Conservation (phyloP, 148 eudicot genomes). For the Cornus florida region DNA sequence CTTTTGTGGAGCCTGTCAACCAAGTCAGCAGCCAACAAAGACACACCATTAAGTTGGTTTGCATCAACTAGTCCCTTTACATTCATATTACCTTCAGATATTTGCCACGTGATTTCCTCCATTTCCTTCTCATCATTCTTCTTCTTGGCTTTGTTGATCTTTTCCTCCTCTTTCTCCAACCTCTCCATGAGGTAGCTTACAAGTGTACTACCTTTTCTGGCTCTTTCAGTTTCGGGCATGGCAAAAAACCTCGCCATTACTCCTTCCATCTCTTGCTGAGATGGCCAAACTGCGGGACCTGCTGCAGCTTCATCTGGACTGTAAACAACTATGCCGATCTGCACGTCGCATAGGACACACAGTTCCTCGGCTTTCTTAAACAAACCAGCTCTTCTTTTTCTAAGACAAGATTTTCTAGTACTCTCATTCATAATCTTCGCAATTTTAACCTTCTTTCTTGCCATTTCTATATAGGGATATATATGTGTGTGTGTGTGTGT, state of each 20-base stretch:
- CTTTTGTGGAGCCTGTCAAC: not conserved
- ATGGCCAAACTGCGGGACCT: constrained; percentile 11
- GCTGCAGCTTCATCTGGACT: not conserved
- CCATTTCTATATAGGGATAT: not conserved
- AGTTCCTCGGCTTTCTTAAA: constrained; percentile 29
- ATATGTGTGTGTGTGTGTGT: too few relatives aligned
- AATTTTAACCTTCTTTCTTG: constrained; percentile 9
- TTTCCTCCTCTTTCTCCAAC: not conserved
- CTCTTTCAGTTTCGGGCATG: constrained; percentile 6
- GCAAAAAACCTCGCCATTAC: constrained; percentile 12
- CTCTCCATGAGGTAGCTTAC: constrained; percentile 21
- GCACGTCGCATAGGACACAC: constrained; percentile 10
- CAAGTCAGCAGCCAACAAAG: not conserved
- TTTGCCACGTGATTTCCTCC: not conserved
- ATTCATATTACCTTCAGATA: not conserved
- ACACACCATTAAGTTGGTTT: not conserved
- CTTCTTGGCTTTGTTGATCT: not conserved
- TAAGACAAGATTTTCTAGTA: constrained; percentile 9
- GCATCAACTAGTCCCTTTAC: not conserved
- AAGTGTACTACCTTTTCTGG: constrained; percentile 14
- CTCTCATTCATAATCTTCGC: constrained; percentile 4
- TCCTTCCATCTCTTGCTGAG: not conserved
- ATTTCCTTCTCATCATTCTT: constrained; percentile 3
- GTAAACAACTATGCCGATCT: constrained; percentile 13
- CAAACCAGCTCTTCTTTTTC: constrained; percentile 18